phyloP scores from a whole-genome alignment of 2,329 filamentous ascomycete genomes.

The Aspergillaceae sp. region DNA sequence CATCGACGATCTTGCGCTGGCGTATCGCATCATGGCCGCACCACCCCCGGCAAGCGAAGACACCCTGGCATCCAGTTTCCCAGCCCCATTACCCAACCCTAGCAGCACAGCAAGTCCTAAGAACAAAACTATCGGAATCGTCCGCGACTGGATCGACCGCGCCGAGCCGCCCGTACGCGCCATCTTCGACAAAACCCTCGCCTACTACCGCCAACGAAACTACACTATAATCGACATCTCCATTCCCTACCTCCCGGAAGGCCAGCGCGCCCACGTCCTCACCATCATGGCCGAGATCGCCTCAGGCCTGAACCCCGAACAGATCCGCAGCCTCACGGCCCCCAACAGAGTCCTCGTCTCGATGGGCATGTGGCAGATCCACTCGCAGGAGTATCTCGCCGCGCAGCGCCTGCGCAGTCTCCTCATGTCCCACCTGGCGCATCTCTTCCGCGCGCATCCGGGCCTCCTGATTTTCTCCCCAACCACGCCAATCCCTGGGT shows the following conservation, averaged over 20 bases:
- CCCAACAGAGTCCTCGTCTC: constrained; percentile 63
- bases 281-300: constrained; percentile 68
- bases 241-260: constrained; percentile 55
- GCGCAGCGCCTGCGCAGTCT: constrained; percentile 65
- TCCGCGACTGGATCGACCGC: constrained; percentile 59
- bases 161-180: constrained; percentile 56
- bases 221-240: constrained; percentile 41
- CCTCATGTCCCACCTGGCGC: constrained; percentile 69
- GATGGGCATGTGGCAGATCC: constrained; percentile 53
- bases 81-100: constrained; percentile 40
- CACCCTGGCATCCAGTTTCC: constrained; percentile 54
- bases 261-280: constrained; percentile 66
- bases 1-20: constrained; percentile 67
- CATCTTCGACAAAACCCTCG: constrained; percentile 54
- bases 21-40: constrained; percentile 71
- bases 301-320: constrained; percentile 38
- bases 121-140: constrained; percentile 62
- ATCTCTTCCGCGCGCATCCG: constrained; percentile 61
- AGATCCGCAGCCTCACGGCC: constrained; percentile 51
- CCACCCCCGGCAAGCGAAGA: constrained; percentile 54
- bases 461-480: constrained; percentile 73
- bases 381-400: constrained; percentile 61
- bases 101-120: constrained; percentile 28
- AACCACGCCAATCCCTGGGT: constrained; percentile 66
- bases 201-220: constrained; percentile 38